Conservation (phyloP, 345 rosid genomes). For the Angophora floribunda region DNA sequence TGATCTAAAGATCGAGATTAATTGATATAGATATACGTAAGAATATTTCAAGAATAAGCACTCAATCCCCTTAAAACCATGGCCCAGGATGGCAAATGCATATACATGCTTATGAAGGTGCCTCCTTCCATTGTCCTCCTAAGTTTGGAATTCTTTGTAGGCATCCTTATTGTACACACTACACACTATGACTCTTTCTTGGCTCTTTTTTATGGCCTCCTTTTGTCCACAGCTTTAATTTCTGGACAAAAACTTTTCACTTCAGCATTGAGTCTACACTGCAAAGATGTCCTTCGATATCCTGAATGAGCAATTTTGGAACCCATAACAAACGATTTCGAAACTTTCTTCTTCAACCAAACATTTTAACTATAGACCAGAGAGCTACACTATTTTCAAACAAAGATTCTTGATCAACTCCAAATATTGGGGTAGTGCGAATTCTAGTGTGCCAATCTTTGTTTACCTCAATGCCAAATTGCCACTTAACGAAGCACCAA, state of each 20-base stretch:
- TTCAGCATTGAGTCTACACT: not conserved
- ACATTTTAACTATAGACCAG: constrained; percentile 37
- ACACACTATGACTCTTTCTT: not conserved
- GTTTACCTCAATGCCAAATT: constrained; percentile 35
- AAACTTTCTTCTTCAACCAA: constrained; percentile 20
- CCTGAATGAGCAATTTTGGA: not conserved
- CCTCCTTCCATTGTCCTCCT: not conserved
- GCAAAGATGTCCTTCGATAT: not conserved
- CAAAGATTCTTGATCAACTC: constrained; percentile 36
- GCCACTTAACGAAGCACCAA: constrained; percentile 13
- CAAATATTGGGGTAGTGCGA: constrained; percentile 41
- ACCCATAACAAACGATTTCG: not conserved
- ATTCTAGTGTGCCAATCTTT: constrained; percentile 26
- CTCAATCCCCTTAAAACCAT: not conserved
- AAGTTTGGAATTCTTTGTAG: not conserved
- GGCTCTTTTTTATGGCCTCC: not conserved
- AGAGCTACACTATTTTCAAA: constrained; percentile 40
- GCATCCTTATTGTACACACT: not conserved
- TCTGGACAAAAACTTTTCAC: not conserved
- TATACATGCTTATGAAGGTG: not conserved
- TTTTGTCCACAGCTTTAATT: not conserved
- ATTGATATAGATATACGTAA: not conserved
- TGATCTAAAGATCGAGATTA: not conserved
- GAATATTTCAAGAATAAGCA: not conserved
- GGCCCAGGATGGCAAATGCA: not conserved